Conservation (phyloP, 2,329 filamentous ascomycete genomes). For the Fusarium algeriense region DNA sequence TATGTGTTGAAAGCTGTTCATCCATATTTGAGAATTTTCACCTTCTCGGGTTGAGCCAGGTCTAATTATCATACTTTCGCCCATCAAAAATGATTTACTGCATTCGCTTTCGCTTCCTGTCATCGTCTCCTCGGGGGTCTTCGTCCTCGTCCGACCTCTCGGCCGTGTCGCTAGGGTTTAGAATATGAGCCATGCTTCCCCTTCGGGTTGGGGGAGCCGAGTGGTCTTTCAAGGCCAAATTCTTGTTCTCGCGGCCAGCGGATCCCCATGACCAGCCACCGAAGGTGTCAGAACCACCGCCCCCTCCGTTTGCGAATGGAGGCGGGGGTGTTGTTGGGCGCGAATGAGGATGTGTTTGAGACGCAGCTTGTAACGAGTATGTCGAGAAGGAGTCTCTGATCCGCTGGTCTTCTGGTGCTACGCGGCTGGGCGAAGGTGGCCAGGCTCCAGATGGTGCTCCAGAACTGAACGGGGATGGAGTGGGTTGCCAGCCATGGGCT, state of each 20-base stretch:
- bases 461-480: slow-evolving; percentile 73
- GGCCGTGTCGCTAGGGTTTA: slow-evolving; percentile 70
- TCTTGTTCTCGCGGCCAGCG: slow-evolving; percentile 64
- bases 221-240: slow-evolving; percentile 64
- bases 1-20: slow-evolving; percentile 3
- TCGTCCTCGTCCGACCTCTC: slow-evolving; percentile 69
- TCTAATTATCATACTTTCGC: background rate
- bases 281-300: slow-evolving; percentile 58
- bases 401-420: slow-evolving; percentile 65
- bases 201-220: slow-evolving; percentile 68
- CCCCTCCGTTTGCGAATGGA: slow-evolving; percentile 61
- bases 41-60: background rate
- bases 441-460: slow-evolving; percentile 65
- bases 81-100: slow-evolving; percentile 62
- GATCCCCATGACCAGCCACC: slow-evolving; percentile 69
- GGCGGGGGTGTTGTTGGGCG: slow-evolving; percentile 67
- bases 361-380: slow-evolving; percentile 63
- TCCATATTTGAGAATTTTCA: background rate
- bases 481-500: slow-evolving; percentile 80
- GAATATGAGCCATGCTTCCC: slow-evolving; percentile 72
- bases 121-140: slow-evolving; percentile 67
- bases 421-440: slow-evolving; percentile 67
- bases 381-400: slow-evolving; percentile 68
- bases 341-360: slow-evolving; percentile 61
- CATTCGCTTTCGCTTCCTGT: slow-evolving; percentile 72